These are phyloP conservation scores for Citrus cavaleriei DNA, from an alignment of 345 rosid genomes.

Conservation along the genomic window DNA sequence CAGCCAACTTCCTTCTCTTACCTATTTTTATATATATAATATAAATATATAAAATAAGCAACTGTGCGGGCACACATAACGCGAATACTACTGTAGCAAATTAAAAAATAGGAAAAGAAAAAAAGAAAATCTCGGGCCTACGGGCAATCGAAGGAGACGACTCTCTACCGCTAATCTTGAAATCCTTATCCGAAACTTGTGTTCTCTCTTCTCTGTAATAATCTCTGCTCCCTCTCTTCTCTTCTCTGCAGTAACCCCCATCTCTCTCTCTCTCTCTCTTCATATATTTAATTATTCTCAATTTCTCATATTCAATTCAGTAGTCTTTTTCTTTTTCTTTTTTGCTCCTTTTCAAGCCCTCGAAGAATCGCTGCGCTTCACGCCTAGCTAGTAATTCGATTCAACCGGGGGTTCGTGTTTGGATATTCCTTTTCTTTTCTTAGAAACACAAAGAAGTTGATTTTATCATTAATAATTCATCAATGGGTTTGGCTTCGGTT, in stretches of 20 bases:
- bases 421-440: not conserved
- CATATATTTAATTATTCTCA: not conserved
- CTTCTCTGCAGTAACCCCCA: not conserved
- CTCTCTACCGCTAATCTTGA: conserved; percentile 46
- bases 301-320: not conserved
- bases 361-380: conserved; percentile 39
- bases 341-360: conserved; percentile 22
- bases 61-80: too few species aligned
- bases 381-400: conserved; percentile 26
- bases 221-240: conserved; percentile 8
- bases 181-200: conserved; percentile 49
- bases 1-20: too few species aligned
- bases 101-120: too few species aligned
- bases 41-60: too few species aligned
- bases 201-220: not conserved
- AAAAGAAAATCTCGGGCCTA: conserved; percentile 30
- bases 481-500: conserved; percentile 53
- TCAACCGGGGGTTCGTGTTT: conserved; percentile 35
- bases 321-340: not conserved
- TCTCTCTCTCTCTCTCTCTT: too few species aligned
- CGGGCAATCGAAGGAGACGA: conserved; percentile 39
- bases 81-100: too few species aligned
- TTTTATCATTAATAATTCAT: too few species aligned
- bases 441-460: not conserved
- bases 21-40: too few species aligned